Base-by-base conservation (phyloP, 768 basidiomycete genomes). In the Trametes maxima region DNA sequence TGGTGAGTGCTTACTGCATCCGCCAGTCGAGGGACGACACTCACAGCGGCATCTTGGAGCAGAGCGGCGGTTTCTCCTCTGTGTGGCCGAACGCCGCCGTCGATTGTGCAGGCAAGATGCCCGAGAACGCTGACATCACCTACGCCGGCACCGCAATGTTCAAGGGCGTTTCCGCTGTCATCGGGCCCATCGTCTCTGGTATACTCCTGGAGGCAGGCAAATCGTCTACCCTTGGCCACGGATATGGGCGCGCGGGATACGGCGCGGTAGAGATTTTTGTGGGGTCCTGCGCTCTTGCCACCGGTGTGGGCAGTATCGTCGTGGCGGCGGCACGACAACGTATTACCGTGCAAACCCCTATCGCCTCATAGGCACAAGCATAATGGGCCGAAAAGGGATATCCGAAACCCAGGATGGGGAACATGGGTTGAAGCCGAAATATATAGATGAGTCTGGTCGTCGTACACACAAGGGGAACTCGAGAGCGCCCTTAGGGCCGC, bases 151-250 rank as follows among this genome's bases (percentile, higher is more conserved):
- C 61, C 5, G 62, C 58, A 35, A 54, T 65, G 39, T 54, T 65
- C 49, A 67, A 65, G 40, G 68, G 68, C 16, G 48, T 67, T 14
- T 66, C 68, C 11, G 68, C 63, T 17, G 62, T 67, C n/a, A 50
- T 65, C 36, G 68, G 68, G n/a, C 68, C 68, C 50, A 58, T 69
- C 62, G 33, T 69, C 44, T 67, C 68, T 40, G 68, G 68, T 24
- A 25, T 69, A 54, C 62, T 69, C 16, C 60, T 65, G 22, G 66
- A 67, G 44, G 62, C 60, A 4, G 66, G 68, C 25, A 61, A 58
- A 40, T 36, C 59, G 12, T 55, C 67, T 1, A 43, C 56, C 24
- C 24, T 52, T 2, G 58, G 47, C 42, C 42, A 56, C 1, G 42
- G 44, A 5, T 69, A 67, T 48, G 68, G 68, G 1, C 17, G 43